Conservation (phyloP, 2,329 filamentous ascomycete genomes). For the Aspergillus pseudonomiae region DNA sequence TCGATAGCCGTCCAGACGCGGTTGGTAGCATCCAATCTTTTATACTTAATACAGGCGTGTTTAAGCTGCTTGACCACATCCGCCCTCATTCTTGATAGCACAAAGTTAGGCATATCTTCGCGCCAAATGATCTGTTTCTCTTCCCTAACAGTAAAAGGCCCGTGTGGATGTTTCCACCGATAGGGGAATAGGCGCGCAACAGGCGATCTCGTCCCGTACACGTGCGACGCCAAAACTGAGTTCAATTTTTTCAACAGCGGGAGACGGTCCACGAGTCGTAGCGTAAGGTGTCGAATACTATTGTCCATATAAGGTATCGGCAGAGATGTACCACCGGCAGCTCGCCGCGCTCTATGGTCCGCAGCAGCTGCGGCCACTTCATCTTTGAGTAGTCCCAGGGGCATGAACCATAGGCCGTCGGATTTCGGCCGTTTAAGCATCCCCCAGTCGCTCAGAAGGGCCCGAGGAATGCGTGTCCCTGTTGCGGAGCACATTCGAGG, state of each 20-base stretch:
- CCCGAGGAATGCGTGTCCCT: constrained; percentile 35
- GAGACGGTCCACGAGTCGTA: constrained; percentile 34
- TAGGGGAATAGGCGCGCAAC: constrained; percentile 34
- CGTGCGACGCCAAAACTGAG: constrained; percentile 11
- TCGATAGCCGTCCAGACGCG: constrained; percentile 34
- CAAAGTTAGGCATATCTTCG: constrained; percentile 50
- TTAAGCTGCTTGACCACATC: constrained; percentile 41
- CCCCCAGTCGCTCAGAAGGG: constrained; percentile 39
- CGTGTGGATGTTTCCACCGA: constrained; percentile 38
- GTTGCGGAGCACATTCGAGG: constrained; percentile 39
- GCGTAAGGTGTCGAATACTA: constrained; percentile 20
- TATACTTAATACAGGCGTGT: constrained; percentile 29
- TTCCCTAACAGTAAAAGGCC: constrained; percentile 29
- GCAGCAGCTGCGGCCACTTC: constrained; percentile 22
- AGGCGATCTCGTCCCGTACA: constrained; percentile 16
- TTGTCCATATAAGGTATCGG: background rate
- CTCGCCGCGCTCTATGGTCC: background rate
- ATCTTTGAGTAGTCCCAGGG: constrained; percentile 35
- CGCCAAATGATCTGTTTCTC: constrained; percentile 47
- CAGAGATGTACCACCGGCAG: background rate
- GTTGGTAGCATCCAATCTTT: constrained; percentile 20
- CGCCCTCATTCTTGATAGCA: constrained; percentile 42
- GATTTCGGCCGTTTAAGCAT: constrained; percentile 34
- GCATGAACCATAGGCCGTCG: constrained; percentile 36
- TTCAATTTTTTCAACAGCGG: constrained; percentile 28